phyloP scores from a whole-genome alignment of 164 flowering plant genomes.

The Macadamia integrifolia region DNA sequence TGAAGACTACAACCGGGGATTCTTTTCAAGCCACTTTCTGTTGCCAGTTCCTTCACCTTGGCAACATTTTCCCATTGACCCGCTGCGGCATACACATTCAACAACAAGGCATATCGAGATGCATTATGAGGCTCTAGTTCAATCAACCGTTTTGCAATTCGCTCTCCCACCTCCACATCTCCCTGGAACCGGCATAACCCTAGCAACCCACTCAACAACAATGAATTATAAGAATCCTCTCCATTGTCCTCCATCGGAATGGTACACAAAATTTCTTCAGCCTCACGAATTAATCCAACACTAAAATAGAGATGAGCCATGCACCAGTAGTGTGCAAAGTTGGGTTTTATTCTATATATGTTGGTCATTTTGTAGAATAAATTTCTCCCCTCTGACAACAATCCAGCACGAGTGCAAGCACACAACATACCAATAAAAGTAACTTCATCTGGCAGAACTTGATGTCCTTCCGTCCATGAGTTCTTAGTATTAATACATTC shows the following conservation, averaged over 20 bases:
- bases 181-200: slow-evolving; percentile 49
- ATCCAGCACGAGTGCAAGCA: slow-evolving; percentile 59
- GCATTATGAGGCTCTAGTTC: slow-evolving; percentile 47
- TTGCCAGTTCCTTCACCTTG: slow-evolving; percentile 37
- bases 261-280: slow-evolving; percentile 39
- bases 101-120: slow-evolving; percentile 38
- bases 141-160: slow-evolving; percentile 45
- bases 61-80: slow-evolving; percentile 63
- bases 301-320: slow-evolving; percentile 62
- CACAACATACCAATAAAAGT: slow-evolving; percentile 61
- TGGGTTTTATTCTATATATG: slow-evolving; percentile 43
- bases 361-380: slow-evolving; percentile 47
- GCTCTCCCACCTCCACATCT: slow-evolving; percentile 41
- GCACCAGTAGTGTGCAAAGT: slow-evolving; percentile 81
- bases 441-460: slow-evolving; percentile 51
- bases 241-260: slow-evolving; percentile 24
- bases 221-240: slow-evolving; percentile 31
- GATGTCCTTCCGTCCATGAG: neutral
- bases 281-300: slow-evolving; percentile 45
- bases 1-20: slow-evolving; percentile 44
- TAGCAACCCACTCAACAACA: slow-evolving; percentile 48
- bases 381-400: slow-evolving; percentile 38
- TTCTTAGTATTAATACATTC: neutral
- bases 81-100: slow-evolving; percentile 56
- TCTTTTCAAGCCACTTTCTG: slow-evolving; percentile 28